Evolutionary conservation across 1,139 yeast genomes (phyloP), one percentile per base, ranked within the genome.

Genomic region (Saccharomyces hybrid): DNA sequence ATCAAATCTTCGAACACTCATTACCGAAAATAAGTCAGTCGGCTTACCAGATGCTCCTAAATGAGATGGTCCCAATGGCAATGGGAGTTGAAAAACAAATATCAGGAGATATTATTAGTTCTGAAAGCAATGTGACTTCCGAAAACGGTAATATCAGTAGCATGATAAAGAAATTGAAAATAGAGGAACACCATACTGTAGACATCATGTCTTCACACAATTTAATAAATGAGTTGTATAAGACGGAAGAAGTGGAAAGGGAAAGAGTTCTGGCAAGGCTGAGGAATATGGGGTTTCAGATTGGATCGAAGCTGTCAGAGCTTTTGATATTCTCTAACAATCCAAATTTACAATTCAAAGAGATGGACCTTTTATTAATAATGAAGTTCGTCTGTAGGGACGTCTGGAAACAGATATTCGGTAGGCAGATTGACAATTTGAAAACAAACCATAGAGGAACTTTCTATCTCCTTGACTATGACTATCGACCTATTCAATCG

Each of bases 381-480:
- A 88, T 91, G 90, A 91, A 91, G 71, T 90, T 89, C 66, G 81
- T 91, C 1, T 90, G 98, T 70, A 80, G 96, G 51, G 97, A 93
- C 63, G 86, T 91, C 41, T 91, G 98, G 98, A 82, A 81, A 62
- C 73, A 79, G 52, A 68, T 91, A 46, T 90, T 83, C 71, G 81
- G 83, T 49, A 93, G 90, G 70, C 97, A 88, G 70, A 88, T 93
- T 77, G 97, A 90, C 70, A 90, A 89, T 65, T 76, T 93, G 58
- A 79, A 96, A 60, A 93, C 99, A 1, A 93, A 93, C 68, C 98
- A 93, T 68, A 73, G 96, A 51, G 90, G 75, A 42, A 65, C 73
- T n/a, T 65, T 67, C 51, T 70, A 68, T 54, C 54, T 70, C 11
- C 61, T 66, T 23, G 72, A 67, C 49, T 62, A 62, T 48, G 65